Percentiles rank a stretch among this genome's conserved stretches.
These are phyloP conservation scores for Leccinellum albellum DNA, from an alignment of 768 basidiomycete species.

Conservation along the genomic window DNA sequence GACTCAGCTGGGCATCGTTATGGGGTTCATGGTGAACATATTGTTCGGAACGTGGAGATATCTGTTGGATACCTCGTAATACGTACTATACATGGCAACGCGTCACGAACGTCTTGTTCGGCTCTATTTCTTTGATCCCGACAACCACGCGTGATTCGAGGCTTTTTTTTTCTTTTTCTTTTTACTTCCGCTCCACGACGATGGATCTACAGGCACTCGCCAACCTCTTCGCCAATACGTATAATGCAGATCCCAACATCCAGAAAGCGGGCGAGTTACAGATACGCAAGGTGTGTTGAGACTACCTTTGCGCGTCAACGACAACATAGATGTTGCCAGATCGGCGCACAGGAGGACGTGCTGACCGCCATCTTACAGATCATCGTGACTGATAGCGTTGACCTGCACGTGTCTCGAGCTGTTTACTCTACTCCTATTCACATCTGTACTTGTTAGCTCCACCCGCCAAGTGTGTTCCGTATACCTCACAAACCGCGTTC, in stretches of 20 bases:
- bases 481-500: conserved; percentile 88
- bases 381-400: conserved; percentile 71
- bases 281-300: conserved; percentile 66
- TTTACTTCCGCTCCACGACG: conserved; percentile 2
- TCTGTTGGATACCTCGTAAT: conserved; percentile 50
- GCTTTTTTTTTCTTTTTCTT: neutral
- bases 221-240: conserved; percentile 75
- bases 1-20: conserved; percentile 80
- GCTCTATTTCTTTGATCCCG: neutral
- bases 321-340: conserved; percentile 37
- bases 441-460: conserved; percentile 34
- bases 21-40: conserved; percentile 83
- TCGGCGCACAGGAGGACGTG: conserved; percentile 78
- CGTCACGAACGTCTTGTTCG: neutral
- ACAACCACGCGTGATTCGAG: conserved; percentile 2
- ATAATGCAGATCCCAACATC: conserved; percentile 80
- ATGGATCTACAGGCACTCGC: conserved; percentile 79
- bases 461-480: conserved; percentile 84
- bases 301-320: neutral
- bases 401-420: conserved; percentile 59
- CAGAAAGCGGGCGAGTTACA: conserved; percentile 84
- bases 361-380: conserved; percentile 83
- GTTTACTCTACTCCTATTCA: conserved; percentile 13
- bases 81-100: neutral
- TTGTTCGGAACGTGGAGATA: conserved; percentile 82